These are phyloP conservation scores for Aegilops sharonensis DNA, from an alignment of 176 grass and related monocot species.

Conservation along the genomic window DNA sequence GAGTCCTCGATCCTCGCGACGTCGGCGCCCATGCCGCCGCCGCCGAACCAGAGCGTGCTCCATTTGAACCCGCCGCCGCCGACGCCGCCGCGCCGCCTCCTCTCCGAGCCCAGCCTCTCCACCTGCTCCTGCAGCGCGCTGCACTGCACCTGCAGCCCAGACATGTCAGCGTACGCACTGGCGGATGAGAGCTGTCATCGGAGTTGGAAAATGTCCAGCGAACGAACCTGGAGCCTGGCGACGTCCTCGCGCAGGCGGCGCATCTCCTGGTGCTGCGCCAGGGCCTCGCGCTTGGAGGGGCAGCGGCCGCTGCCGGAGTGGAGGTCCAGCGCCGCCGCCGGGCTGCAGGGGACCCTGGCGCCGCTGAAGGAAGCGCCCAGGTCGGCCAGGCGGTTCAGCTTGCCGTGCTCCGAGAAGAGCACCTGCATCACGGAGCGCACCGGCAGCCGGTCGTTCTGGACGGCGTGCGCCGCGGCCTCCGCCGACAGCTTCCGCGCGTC, in stretches of 20 bases:
- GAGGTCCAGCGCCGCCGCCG: constrained; percentile 59
- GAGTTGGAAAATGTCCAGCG: background rate
- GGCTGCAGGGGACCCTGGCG: constrained; percentile 52
- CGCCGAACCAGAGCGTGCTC: constrained; percentile 71
- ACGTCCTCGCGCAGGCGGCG: constrained; percentile 85
- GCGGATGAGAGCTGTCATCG: background rate
- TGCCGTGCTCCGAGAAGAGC: constrained; percentile 91
- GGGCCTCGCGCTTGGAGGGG: constrained; percentile 79
- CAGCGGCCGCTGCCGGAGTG: constrained; percentile 50
- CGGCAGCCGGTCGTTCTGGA: constrained; percentile 92
- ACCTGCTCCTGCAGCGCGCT: constrained; percentile 76
- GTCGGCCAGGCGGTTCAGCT: constrained; percentile 77
- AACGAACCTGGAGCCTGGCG: constrained; percentile 60
- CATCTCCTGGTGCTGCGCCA: constrained; percentile 83
- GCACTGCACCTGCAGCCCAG: constrained; percentile 62
- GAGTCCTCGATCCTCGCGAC: constrained; percentile 65
- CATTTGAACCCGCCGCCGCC: constrained; percentile 57
- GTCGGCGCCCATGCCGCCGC: constrained; percentile 35
- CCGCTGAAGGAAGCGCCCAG: constrained; percentile 67
- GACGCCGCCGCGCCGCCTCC: constrained; percentile 47
- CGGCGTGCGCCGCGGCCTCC: constrained; percentile 76
- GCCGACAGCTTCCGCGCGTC: constrained; percentile 81
- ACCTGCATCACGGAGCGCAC: constrained; percentile 91
- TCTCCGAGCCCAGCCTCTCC: constrained; percentile 54
- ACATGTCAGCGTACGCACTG: background rate